These are phyloP conservation scores for Cercospora zeae-maydis DNA, from an alignment of 2,329 filamentous ascomycete genomes.

Conservation along the genomic window DNA sequence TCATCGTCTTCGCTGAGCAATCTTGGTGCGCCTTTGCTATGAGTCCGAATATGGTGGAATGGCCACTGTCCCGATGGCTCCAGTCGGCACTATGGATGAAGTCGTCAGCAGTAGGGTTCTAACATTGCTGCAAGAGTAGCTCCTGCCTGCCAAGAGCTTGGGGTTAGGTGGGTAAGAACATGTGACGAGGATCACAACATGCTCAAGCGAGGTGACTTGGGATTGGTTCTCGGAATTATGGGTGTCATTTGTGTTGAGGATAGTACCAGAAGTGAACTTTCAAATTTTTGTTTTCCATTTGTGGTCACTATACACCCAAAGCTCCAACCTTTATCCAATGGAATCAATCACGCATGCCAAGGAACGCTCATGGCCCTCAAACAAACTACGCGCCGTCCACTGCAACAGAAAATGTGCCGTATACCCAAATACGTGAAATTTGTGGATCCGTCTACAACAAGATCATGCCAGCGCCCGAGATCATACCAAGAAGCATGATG, in stretches of 20 bases:
- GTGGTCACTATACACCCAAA: background rate
- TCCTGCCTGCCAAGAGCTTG: background rate
- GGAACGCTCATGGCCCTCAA: background rate
- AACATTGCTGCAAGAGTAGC: background rate
- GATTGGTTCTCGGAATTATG: background rate
- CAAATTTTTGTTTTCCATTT: background rate
- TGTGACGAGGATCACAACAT: background rate
- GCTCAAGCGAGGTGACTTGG: background rate
- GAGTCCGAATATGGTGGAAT: too few species aligned
- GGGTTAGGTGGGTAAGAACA: background rate
- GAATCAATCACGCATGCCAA: background rate
- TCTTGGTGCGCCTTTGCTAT: too few species aligned
- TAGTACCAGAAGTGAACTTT: background rate
- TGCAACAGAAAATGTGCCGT: conserved; percentile 1
- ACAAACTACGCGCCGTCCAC: background rate
- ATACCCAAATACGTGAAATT: background rate
- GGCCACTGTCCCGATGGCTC: too few species aligned
- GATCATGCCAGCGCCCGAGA: conserved; percentile 36
- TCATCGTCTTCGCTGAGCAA: too few species aligned
- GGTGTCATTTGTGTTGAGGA: background rate
- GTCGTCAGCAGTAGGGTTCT: background rate
- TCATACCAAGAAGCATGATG: conserved; percentile 27
- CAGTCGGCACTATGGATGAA: background rate
- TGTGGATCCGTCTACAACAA: conserved; percentile 27
- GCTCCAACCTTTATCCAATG: background rate